Base-by-base conservation (phyloP, 2,329 filamentous ascomycete genomes). In the Neonectria ditissima region DNA sequence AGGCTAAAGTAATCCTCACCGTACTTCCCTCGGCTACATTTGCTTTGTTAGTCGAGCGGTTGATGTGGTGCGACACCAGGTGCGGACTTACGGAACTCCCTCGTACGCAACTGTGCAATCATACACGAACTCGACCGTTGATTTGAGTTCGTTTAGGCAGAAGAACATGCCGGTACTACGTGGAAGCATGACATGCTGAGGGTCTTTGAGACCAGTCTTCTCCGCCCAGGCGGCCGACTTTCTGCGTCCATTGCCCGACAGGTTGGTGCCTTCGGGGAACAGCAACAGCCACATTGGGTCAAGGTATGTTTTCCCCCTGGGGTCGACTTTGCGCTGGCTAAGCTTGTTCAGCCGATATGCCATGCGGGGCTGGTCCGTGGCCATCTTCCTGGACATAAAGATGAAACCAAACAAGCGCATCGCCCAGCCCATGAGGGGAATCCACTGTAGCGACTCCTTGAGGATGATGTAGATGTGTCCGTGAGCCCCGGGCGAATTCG, bases 71-170 rank as follows among this genome's bases (percentile, higher is more conserved):
- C 32, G n/a, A 22, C n/a, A 37, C n/a, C 22, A n/a, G 11, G 20
- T 34, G 9, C 13, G 11, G 5, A 91, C 93, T 84, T 86, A 95
- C 91, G 92, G 92, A 45, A 97, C 88, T 14, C 96, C 95, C 79
- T 97, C 95, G 75, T 99, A 99, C 5, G 93, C 94, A 60, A 99
- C 91, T 0, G 96, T 98, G 78, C 94, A 97, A 79, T 97, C 93
- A 72, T 97, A 97, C 1, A 97, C 83, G 80, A 92, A 97, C 11
- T 96, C 91, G 0, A 94, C 88, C 0, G 90, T 90, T 9, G 86
- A 87, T 71, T 88, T 87, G 14, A 97, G 81, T 77, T 97, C 90
- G 65, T 90, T 89, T 45, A 97, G 79, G 71, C 92, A 94, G 74
- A 94, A 97, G 68, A 87, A 91, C 66, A 92, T 86, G 52, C 93